phyloP scores from a whole-genome alignment of 371 early-diverging fungal genomes.

The Lichtheimia corymbifera region DNA sequence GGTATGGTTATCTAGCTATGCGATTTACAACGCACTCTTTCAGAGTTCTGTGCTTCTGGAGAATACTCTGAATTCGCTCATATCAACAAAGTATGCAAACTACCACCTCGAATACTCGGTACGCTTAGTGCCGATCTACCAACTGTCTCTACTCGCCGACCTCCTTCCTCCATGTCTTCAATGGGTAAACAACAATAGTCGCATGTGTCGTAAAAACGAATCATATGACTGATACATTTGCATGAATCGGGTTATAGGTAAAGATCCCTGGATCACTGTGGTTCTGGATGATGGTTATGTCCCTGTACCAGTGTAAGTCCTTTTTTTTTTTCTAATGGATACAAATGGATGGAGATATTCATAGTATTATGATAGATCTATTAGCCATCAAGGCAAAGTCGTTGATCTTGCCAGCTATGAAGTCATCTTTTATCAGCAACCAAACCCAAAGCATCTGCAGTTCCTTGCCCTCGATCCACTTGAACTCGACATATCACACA shows the following conservation, averaged over 20 bases:
- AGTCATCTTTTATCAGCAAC: slow-evolving; percentile 66
- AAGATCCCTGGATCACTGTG: slow-evolving; percentile 32
- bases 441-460: slow-evolving; percentile 65
- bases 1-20: slow-evolving; percentile 17
- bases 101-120: slow-evolving; percentile 38
- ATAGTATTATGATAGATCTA: neutral
- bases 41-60: slow-evolving; percentile 31
- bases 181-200: too few relatives aligned
- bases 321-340: neutral
- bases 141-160: too few relatives aligned
- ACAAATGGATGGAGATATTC: too few relatives aligned
- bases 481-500: slow-evolving; percentile 66
- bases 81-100: slow-evolving; percentile 38
- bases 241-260: slow-evolving; percentile 1
- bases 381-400: slow-evolving; percentile 7
- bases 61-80: slow-evolving; percentile 31
- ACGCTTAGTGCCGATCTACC: slow-evolving; percentile 5
- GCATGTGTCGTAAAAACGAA: too few relatives aligned
- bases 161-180: too few relatives aligned
- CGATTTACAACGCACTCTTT: slow-evolving; percentile 23
- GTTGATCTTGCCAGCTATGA: slow-evolving; percentile 18
- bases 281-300: slow-evolving; percentile 29
- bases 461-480: slow-evolving; percentile 73
- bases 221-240: too few relatives aligned
- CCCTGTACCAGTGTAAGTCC: slow-evolving; percentile 33